Evolutionary conservation across 495 filamentous ascomycete genomes (phyloP).

Genomic region (Daldinia childiae): DNA sequence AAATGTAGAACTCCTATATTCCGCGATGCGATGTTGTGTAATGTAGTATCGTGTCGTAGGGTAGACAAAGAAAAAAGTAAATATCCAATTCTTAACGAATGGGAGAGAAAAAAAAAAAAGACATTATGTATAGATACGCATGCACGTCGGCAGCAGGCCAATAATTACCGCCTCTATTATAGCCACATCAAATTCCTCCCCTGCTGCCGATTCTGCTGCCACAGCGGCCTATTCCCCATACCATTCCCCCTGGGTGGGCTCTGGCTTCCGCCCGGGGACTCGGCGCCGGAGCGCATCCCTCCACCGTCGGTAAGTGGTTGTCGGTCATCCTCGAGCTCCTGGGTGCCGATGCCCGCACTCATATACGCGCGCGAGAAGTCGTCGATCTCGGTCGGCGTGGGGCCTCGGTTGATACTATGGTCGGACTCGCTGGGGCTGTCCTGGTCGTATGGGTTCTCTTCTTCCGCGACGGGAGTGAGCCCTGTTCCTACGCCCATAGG

Average conservation of each 20-base stretch:
- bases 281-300: constrained; percentile 6
- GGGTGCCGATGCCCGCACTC: constrained; percentile 53
- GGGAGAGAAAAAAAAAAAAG: not conserved
- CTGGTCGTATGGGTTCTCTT: constrained; percentile 32
- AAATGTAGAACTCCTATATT: too few species aligned
- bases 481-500: constrained; percentile 36
- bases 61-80: not conserved
- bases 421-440: not conserved
- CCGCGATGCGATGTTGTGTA: too few species aligned
- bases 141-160: not conserved
- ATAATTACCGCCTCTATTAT: constrained; percentile 37
- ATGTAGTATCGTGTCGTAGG: not conserved
- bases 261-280: constrained; percentile 20
- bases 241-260: constrained; percentile 13
- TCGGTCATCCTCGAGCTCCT: constrained; percentile 45
- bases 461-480: constrained; percentile 44
- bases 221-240: constrained; percentile 48
- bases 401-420: constrained; percentile 16
- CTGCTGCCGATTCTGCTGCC: constrained; percentile 61
- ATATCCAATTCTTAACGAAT: not conserved
- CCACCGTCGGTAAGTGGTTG: constrained; percentile 35
- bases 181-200: constrained; percentile 60
- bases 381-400: constrained; percentile 49
- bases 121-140: constrained; percentile 1
- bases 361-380: constrained; percentile 55